Evolutionary conservation across 805 yeast genomes (phyloP).

Genomic region (Zygotorulaspora sp.): DNA sequence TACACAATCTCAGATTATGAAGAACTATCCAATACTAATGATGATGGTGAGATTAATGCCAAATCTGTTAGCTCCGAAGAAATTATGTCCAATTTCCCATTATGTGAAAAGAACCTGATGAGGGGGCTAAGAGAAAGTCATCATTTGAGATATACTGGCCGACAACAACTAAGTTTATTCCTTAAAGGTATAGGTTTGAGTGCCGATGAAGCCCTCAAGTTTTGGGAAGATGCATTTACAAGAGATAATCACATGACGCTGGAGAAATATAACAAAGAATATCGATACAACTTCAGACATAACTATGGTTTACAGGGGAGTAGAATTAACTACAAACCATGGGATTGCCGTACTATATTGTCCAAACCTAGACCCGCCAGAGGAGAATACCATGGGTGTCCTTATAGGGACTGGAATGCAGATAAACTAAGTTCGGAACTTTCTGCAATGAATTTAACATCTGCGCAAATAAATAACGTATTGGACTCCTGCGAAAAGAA

Average conservation of each 20-base stretch:
- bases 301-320: constrained; percentile 90
- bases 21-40: constrained; percentile 34
- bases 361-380: constrained; percentile 64
- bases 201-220: constrained; percentile 81
- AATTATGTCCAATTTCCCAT: constrained; percentile 65
- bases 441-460: constrained; percentile 47
- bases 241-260: constrained; percentile 48
- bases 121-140: constrained; percentile 52
- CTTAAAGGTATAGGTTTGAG: constrained; percentile 84
- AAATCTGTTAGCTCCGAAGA: constrained; percentile 51
- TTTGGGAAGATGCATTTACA: constrained; percentile 77
- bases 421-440: constrained; percentile 58
- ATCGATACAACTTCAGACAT: constrained; percentile 83
- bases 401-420: constrained; percentile 70
- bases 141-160: constrained; percentile 76
- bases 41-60: constrained; percentile 53
- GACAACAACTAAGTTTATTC: constrained; percentile 82
- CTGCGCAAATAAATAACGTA: constrained; percentile 50
- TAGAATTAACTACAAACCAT: constrained; percentile 76
- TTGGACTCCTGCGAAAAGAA: constrained; percentile 62
- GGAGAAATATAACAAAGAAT: constrained; percentile 83
- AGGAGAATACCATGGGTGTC: constrained; percentile 86
- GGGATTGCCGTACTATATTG: constrained; percentile 76
- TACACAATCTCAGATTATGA: constrained; percentile 53
- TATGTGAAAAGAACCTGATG: constrained; percentile 71